Percentiles rank a stretch among this genome's conserved stretches.
Evolutionary conservation across 768 basidiomycete species (phyloP).

Genomic region (Amylocystis lapponica): DNA sequence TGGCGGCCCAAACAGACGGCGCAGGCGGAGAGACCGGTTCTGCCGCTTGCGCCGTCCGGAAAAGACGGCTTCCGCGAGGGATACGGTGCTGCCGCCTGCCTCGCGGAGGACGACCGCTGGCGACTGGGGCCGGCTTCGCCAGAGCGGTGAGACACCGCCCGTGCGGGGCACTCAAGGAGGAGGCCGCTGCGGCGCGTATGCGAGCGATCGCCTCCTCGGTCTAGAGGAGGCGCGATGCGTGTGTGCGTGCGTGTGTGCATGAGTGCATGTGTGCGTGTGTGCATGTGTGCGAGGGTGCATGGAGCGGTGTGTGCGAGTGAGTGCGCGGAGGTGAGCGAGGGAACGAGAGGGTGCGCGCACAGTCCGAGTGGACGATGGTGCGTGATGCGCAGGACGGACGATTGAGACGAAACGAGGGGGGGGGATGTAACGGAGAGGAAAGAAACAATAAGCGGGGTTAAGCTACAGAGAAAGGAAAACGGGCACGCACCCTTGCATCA

Average conservation of each 20-base stretch:
- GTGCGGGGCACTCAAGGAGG: background rate
- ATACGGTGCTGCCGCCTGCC: background rate
- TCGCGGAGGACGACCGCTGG: background rate
- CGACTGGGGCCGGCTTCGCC: background rate
- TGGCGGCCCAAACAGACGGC: constrained; percentile 2
- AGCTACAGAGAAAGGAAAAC: too few relatives aligned
- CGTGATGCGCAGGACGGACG: too few relatives aligned
- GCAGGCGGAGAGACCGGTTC: background rate
- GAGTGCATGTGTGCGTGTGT: background rate
- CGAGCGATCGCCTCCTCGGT: background rate
- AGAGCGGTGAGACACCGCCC: background rate
- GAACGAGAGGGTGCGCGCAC: background rate
- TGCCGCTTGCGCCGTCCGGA: background rate
- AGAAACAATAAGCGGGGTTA: too few relatives aligned
- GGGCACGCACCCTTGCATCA: background rate
- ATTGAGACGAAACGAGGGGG: too few relatives aligned
- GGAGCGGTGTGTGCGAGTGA: background rate
- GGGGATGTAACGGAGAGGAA: too few relatives aligned
- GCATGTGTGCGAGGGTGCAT: background rate
- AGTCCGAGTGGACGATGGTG: too few relatives aligned
- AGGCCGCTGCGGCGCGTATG: background rate
- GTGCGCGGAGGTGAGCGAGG: background rate
- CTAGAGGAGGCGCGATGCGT: background rate
- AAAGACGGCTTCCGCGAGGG: background rate
- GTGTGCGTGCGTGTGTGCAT: too few relatives aligned